Percentiles rank a stretch among this genome's conserved stretches.
phyloP scores from a whole-genome alignment of 257 asterid genomes.

The Buddleja alternifolia region DNA sequence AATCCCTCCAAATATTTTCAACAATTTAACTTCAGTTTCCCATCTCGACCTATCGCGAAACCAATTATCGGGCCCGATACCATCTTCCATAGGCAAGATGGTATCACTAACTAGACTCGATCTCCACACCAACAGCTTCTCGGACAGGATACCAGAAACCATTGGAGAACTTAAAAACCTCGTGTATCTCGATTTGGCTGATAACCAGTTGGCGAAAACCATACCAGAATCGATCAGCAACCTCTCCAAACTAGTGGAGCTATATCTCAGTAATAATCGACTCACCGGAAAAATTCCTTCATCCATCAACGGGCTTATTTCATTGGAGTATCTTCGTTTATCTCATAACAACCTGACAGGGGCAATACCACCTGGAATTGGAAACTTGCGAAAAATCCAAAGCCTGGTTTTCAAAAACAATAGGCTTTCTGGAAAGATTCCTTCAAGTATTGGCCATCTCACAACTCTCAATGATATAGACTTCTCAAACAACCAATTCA shows the following conservation, averaged over 20 bases:
- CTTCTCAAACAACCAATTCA: slow-evolving; percentile 59
- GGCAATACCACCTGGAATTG: slow-evolving; percentile 52
- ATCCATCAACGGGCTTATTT: slow-evolving; percentile 46
- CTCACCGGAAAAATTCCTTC: slow-evolving; percentile 60
- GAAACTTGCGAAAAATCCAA: slow-evolving; percentile 37
- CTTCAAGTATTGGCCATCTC: slow-evolving; percentile 58
- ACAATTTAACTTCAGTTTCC: slow-evolving; percentile 34
- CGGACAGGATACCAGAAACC: slow-evolving; percentile 48
- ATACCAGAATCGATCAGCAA: slow-evolving; percentile 53
- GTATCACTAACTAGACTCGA: slow-evolving; percentile 42
- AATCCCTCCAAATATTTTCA: slow-evolving; percentile 43
- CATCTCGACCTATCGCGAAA: slow-evolving; percentile 48
- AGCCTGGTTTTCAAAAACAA: slow-evolving; percentile 57
- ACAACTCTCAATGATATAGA: slow-evolving; percentile 35
- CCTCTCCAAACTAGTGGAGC: slow-evolving; percentile 34
- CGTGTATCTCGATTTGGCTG: slow-evolving; percentile 42
- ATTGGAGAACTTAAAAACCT: slow-evolving; percentile 48
- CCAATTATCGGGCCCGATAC: slow-evolving; percentile 51
- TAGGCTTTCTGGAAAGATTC: slow-evolving; percentile 58
- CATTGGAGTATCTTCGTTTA: slow-evolving; percentile 41
- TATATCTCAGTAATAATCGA: slow-evolving; percentile 43
- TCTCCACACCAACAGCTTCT: slow-evolving; percentile 49
- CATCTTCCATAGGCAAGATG: slow-evolving; percentile 47
- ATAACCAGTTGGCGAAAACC: slow-evolving; percentile 46
- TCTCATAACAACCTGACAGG: slow-evolving; percentile 62